Base-by-base conservation (phyloP, 495 filamentous ascomycete species). In the Chaetomium tenue region DNA sequence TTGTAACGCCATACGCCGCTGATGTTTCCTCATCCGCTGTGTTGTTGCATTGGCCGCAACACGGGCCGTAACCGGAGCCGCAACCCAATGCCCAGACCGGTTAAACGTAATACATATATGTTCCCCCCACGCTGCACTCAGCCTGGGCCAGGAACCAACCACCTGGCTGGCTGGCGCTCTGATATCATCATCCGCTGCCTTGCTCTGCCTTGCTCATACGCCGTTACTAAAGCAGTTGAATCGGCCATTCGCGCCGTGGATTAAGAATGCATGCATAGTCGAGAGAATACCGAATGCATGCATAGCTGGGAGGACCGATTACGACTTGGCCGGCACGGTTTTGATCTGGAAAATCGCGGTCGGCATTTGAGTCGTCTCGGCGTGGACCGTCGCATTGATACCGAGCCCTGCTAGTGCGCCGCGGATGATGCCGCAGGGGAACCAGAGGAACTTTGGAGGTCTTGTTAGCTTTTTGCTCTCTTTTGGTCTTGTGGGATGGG, bases 331-430 rank as follows among this genome's bases (percentile, higher is more conserved):
- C 53, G 84, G 79, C 25, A 88, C 77, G 12, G 90, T 95, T 81
- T 96, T 96, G 77, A 98, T 97, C 78, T 98, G 95, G 77, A 98
- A 98, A 1, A 90, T 92, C 53, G 93, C 94, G 5, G 83, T 84
- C 9, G 94, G 95, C 40, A 98, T 79, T 76, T 93, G 93, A 23
- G 80, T 87, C 20, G 87, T 88, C 78, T 96, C 93, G 15, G 90
- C 93, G 70, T 96, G 90, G 18, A 97, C 94, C 0, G 87, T 93
- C 5, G 93, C 93, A 67, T 89, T 85, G 64, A 98, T 92, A 18
- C 94, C 93, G 83, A 98, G 82, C 58, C 88, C 92, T 12, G 92
- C 89, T 23, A 98, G 80, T 40, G 91, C 91, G 58, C 94, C 94
- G 47, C 93, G 83, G 54, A 98, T 89, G 22, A 98, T 81, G 63